Evolutionary conservation across 257 asterid genomes (phyloP).

Genomic region (Henckelia pumila): DNA sequence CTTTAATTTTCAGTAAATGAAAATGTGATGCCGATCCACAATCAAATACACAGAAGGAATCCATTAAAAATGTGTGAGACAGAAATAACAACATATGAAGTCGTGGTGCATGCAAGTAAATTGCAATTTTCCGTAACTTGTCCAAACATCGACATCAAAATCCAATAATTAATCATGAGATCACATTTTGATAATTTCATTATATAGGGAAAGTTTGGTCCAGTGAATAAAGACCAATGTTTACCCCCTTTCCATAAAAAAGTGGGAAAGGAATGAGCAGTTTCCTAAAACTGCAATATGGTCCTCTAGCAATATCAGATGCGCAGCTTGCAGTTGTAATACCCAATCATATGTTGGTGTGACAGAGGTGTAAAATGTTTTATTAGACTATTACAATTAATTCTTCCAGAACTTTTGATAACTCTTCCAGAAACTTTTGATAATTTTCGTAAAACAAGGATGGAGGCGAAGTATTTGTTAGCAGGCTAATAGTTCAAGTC

Average conservation of each 20-base stretch:
- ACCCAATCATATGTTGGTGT: not conserved
- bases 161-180: not conserved
- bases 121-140: not conserved
- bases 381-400: not conserved
- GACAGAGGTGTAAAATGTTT: not conserved
- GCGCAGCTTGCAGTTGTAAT: not conserved
- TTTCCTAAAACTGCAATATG: not conserved
- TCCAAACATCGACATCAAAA: constrained; percentile 10
- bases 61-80: not conserved
- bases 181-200: constrained; percentile 4
- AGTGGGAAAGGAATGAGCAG: not conserved
- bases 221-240: not conserved
- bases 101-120: not conserved
- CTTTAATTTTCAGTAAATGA: not conserved
- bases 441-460: not conserved
- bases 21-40: not conserved
- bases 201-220: not conserved
- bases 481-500: not conserved
- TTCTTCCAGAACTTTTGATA: not conserved
- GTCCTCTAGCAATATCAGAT: not conserved
- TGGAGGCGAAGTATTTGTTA: not conserved
- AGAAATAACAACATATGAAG: not conserved
- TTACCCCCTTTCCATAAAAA: not conserved
- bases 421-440: not conserved
- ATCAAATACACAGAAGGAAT: constrained; percentile 10